These are phyloP conservation scores for Penicillium taxi DNA, from an alignment of 495 filamentous ascomycete genomes.

Conservation along the genomic window DNA sequence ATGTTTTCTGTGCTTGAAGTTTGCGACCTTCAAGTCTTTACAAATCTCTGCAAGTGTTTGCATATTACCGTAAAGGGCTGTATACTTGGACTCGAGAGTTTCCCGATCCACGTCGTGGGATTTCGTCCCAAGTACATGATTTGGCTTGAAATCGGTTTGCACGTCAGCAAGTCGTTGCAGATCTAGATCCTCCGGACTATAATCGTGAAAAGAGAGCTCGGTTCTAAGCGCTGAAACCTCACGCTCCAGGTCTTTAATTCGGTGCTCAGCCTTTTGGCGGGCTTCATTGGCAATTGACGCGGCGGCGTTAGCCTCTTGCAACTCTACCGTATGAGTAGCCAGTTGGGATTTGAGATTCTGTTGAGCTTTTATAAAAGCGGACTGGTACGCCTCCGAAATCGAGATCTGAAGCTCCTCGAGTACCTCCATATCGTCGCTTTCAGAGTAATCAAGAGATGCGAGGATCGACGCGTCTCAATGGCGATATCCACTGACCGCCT, in stretches of 20 bases:
- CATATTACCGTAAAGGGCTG: conserved; percentile 25
- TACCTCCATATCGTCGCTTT: conserved; percentile 31
- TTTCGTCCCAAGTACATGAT: conserved; percentile 12
- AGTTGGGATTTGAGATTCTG: conserved; percentile 20
- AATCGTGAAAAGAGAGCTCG: conserved; percentile 16
- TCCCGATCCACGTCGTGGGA: conserved; percentile 6
- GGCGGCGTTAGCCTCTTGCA: conserved; percentile 16
- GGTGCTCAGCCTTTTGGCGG: conserved; percentile 12
- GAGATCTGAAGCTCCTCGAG: conserved; percentile 31
- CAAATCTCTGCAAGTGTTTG: conserved; percentile 19
- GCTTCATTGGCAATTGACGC: conserved; percentile 17
- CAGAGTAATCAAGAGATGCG: conserved; percentile 5
- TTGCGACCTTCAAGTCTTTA: conserved; percentile 20
- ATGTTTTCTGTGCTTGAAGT: conserved; percentile 35
- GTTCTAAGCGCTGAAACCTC: conserved; percentile 18
- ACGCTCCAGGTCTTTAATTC: conserved; percentile 19
- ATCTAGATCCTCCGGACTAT: conserved; percentile 8
- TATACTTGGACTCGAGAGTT: conserved; percentile 23
- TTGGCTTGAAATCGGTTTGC: conserved; percentile 24
- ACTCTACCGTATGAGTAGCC: conserved; percentile 13
- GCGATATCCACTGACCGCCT: conserved; percentile 7
- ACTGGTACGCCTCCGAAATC: conserved; percentile 23
- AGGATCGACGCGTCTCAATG: conserved; percentile 6
- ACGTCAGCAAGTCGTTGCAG: conserved; percentile 9
- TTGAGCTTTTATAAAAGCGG: conserved; percentile 27